These are phyloP conservation scores for Mesotaenium endlicherianum DNA, from an alignment of 139 green algal species.

Conservation along the genomic window DNA sequence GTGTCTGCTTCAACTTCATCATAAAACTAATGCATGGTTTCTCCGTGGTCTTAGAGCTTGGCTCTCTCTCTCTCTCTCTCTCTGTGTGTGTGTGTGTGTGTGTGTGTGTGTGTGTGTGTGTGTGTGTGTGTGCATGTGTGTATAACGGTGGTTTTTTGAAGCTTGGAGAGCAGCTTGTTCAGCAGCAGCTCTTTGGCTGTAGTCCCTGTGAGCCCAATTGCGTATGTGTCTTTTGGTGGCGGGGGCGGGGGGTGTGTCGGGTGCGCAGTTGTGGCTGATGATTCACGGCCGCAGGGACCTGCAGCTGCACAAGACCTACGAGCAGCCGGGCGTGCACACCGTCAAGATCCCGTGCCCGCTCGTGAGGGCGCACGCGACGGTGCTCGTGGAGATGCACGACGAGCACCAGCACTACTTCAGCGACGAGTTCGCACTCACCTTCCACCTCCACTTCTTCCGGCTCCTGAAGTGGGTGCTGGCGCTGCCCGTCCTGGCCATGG, in stretches of 20 bases:
- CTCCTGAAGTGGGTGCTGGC: slow-evolving; percentile 70
- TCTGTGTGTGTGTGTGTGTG: not conserved
- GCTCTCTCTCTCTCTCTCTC: too few species aligned
- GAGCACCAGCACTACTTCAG: slow-evolving; percentile 59
- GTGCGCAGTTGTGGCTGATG: slow-evolving; percentile 19
- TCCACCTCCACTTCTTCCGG: slow-evolving; percentile 92
- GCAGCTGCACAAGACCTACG: not conserved
- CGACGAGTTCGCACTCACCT: slow-evolving; percentile 87
- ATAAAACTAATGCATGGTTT: too few species aligned
- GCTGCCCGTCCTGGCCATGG: slow-evolving; percentile 59
- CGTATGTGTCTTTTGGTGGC: too few species aligned
- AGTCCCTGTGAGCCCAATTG: not conserved
- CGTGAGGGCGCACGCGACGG: not conserved
- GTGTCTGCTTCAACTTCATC: too few species aligned
- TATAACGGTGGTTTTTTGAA: not conserved
- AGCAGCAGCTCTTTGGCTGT: not conserved
- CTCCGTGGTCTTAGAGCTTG: too few species aligned
- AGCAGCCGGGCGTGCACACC: not conserved
- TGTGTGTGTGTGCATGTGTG: not conserved
- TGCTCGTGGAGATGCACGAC: slow-evolving; percentile 66
- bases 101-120: not conserved
- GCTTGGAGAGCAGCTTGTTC: not conserved
- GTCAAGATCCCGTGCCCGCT: not conserved
- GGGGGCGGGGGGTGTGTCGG: too few species aligned
- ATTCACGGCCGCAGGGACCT: not conserved